Conservation (phyloP, 83 land plant species). For the Diphasiastrum complanatum region DNA sequence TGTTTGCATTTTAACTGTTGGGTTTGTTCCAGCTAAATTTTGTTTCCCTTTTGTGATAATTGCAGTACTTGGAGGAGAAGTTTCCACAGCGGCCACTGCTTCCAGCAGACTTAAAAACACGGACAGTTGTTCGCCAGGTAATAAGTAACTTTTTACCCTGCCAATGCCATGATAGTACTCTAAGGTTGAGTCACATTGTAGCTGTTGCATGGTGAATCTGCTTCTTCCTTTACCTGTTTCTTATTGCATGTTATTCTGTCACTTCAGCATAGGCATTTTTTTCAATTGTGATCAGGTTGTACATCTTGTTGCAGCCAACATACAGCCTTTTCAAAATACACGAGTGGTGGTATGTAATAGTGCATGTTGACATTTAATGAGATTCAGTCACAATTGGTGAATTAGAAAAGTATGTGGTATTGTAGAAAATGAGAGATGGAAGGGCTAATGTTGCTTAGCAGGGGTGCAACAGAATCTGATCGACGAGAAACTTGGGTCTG, state of each 20-base stretch:
- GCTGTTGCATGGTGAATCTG: background rate
- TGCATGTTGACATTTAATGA: too few species aligned
- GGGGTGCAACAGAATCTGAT: conserved; percentile 5
- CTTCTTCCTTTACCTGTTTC: background rate
- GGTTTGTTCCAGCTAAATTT: too few species aligned
- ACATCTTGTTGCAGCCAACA: conserved; percentile 16
- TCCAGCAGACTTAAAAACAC: conserved; percentile 11
- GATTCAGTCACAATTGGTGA: too few species aligned
- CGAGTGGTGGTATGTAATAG: conserved; percentile 16
- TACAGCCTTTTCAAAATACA: conserved; percentile 26
- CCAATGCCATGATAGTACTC: background rate
- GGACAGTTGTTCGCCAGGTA: conserved; percentile 24
- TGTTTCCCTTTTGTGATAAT: too few species aligned
- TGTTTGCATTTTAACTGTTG: too few species aligned
- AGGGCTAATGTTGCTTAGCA: background rate
- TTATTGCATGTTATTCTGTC: too few species aligned
- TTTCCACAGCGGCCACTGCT: conserved; percentile 23
- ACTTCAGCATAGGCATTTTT: too few species aligned
- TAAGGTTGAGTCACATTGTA: background rate
- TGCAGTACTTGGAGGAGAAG: conserved; percentile 28
- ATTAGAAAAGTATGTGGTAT: too few species aligned
- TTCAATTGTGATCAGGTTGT: conserved; percentile 2
- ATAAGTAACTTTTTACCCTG: background rate
- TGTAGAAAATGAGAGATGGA: too few species aligned
- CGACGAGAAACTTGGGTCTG: conserved; percentile 11